Percentiles rank a stretch among this genome's conserved stretches.
These are phyloP conservation scores for Pholiota adiposa DNA, from an alignment of 1,284 basidiomycete genomes.

Conservation along the genomic window DNA sequence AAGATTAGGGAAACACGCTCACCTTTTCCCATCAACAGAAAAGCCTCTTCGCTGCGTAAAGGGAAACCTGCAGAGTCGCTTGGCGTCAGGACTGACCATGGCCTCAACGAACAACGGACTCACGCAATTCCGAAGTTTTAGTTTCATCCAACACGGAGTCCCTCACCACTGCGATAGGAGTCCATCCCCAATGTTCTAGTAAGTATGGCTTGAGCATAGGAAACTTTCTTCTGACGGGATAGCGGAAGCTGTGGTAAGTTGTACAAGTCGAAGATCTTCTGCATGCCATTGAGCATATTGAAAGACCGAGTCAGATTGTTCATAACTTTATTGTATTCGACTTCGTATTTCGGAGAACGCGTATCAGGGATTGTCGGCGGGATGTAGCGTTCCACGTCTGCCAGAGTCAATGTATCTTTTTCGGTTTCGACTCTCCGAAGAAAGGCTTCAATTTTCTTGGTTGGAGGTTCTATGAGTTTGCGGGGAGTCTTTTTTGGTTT, in stretches of 20 bases:
- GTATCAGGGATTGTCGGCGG: constrained; percentile 43
- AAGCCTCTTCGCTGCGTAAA: constrained; percentile 62
- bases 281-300: constrained; percentile 62
- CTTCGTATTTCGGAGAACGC: constrained; percentile 50
- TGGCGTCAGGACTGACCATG: constrained; percentile 4
- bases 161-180: constrained; percentile 56
- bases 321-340: constrained; percentile 53
- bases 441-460: constrained; percentile 54
- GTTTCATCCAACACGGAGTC: constrained; percentile 54
- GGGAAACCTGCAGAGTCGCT: constrained; percentile 57
- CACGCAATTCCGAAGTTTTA: constrained; percentile 55
- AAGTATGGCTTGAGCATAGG: constrained; percentile 60
- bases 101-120: constrained; percentile 27
- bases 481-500: constrained; percentile 30
- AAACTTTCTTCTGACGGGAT: constrained; percentile 40
- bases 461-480: constrained; percentile 23
- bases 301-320: constrained; percentile 65
- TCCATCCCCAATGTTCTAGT: constrained; percentile 74
- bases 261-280: constrained; percentile 54
- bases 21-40: constrained; percentile 77
- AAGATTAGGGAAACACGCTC: constrained; percentile 17
- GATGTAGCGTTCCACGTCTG: constrained; percentile 59
- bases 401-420: constrained; percentile 37
- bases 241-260: constrained; percentile 36
- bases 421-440: constrained; percentile 53